A percentile compares a stretch with the other conserved stretches of the same genome.
phyloP scores from a whole-genome alignment of 441 rosid species.

The Corymbia calophylla region DNA sequence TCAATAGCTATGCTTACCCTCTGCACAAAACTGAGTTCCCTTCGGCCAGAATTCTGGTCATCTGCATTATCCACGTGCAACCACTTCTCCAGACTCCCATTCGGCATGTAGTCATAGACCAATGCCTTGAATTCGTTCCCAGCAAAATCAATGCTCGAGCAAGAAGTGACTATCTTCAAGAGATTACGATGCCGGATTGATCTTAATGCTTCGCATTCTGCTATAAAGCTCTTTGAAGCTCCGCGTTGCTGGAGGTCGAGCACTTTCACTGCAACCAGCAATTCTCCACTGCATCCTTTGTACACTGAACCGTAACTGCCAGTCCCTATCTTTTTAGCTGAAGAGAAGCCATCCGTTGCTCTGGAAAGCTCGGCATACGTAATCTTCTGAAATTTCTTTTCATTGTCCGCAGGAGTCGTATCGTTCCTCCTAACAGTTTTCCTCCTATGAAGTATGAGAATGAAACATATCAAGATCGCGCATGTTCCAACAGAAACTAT shows the following conservation, averaged over 20 bases:
- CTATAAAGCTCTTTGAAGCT: constrained; percentile 31
- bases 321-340: constrained; percentile 20
- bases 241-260: constrained; percentile 29
- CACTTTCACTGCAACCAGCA: constrained; percentile 25
- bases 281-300: constrained; percentile 15
- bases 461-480: neutral
- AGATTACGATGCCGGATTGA: constrained; percentile 11
- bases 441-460: neutral
- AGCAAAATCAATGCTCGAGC: neutral
- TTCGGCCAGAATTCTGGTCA: neutral
- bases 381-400: neutral
- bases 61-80: constrained; percentile 7
- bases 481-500: neutral
- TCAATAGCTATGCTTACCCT: constrained; percentile 29
- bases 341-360: constrained; percentile 29
- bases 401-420: neutral
- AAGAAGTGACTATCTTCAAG: neutral
- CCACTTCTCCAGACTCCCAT: constrained; percentile 1
- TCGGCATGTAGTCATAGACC: neutral
- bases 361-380: constrained; percentile 19
- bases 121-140: neutral
- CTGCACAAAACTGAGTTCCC: constrained; percentile 7
- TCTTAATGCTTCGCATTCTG: constrained; percentile 31
- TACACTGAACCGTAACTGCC: constrained; percentile 40
- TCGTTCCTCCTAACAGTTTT: neutral